These are phyloP conservation scores for Puccinia brachypodii DNA, from an alignment of 1,284 basidiomycete species.

Conservation along the genomic window DNA sequence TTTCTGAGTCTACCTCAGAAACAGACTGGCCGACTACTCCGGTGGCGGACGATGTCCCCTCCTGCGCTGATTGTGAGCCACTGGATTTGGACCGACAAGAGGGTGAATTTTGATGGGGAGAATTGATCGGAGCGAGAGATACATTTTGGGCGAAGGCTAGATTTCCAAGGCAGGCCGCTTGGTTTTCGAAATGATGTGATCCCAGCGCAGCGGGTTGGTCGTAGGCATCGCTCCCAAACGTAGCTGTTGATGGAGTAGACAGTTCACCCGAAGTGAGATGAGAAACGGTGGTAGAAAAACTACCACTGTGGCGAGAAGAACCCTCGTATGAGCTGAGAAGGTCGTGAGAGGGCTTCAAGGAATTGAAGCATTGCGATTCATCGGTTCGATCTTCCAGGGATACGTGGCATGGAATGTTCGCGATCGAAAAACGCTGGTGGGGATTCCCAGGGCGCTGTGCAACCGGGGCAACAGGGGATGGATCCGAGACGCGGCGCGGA, in stretches of 20 bases:
- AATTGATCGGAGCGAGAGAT: not conserved
- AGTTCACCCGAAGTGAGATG: conserved; percentile 23
- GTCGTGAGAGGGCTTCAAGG: not conserved
- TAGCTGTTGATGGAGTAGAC: conserved; percentile 9
- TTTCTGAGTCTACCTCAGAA: not conserved
- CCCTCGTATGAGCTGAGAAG: not conserved
- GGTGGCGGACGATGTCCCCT: not conserved
- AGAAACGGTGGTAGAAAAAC: conserved; percentile 31
- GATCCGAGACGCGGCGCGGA: conserved; percentile 34
- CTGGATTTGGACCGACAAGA: conserved; percentile 5
- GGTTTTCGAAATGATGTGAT: not conserved
- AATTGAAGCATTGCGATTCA: not conserved
- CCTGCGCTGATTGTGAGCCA: not conserved
- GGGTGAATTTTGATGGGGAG: not conserved
- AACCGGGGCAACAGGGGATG: conserved; percentile 36
- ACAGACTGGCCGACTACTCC: not conserved
- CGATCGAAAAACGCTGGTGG: conserved; percentile 31
- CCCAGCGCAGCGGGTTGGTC: not conserved
- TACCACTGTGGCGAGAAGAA: conserved; percentile 3
- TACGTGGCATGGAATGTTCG: not conserved
- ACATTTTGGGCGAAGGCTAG: not conserved
- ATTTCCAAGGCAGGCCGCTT: not conserved
- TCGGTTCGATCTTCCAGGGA: not conserved
- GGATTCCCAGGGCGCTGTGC: conserved; percentile 41
- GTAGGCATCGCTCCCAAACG: conserved; percentile 1